Conservation (phyloP, 768 basidiomycete genomes). For the Multifurca ochricompacta region DNA sequence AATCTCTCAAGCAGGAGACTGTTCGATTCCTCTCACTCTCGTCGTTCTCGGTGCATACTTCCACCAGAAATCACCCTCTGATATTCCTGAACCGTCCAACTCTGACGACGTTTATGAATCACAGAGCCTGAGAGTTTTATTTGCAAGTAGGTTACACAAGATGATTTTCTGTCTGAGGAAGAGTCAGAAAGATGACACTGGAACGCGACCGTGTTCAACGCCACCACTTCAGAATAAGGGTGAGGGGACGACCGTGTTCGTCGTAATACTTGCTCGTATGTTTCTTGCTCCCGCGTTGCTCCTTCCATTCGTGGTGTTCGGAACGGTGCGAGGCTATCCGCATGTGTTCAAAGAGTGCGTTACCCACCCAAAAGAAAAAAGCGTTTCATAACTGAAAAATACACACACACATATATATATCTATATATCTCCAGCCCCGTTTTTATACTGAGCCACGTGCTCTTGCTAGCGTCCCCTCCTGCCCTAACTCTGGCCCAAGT, state of each 20-base stretch:
- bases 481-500: conserved; percentile 63
- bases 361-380: too few relatives aligned
- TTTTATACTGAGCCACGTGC: conserved; percentile 76
- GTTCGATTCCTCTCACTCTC: conserved; percentile 81
- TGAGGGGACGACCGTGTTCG: conserved; percentile 76
- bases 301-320: conserved; percentile 61
- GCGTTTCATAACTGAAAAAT: neutral
- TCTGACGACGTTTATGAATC: conserved; percentile 47
- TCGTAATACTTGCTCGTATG: conserved; percentile 83
- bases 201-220: conserved; percentile 30
- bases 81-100: neutral
- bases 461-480: conserved; percentile 36
- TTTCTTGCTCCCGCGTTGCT: conserved; percentile 71
- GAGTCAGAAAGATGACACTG: conserved; percentile 40
- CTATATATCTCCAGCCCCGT: conserved; percentile 50
- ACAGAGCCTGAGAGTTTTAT: conserved; percentile 22
- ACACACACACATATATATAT: conserved; percentile 6
- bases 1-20: conserved; percentile 57
- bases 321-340: conserved; percentile 50
- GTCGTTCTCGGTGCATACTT: conserved; percentile 94
- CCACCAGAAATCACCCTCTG: conserved; percentile 37
- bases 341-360: conserved; percentile 70
- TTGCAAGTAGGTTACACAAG: conserved; percentile 37
- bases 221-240: conserved; percentile 35
- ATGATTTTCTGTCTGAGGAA: conserved; percentile 38